Percentiles rank a stretch among this genome's conserved stretches.
These are phyloP conservation scores for Thymus mandschuricus DNA, from an alignment of 257 asterid genomes.

Conservation along the genomic window DNA sequence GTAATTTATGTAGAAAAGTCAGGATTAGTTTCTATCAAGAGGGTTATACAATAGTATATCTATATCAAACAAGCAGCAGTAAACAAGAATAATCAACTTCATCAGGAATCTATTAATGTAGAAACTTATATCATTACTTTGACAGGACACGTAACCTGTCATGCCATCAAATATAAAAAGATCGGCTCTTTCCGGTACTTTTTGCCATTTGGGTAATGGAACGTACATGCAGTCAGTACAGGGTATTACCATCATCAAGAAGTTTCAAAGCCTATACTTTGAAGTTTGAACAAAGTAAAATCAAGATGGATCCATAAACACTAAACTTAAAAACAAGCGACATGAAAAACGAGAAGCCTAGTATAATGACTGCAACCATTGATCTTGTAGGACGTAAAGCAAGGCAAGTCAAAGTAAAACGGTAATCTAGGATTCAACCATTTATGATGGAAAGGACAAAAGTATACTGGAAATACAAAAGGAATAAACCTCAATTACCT, in stretches of 20 bases:
- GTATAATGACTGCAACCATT: background rate
- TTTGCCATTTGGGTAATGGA: background rate
- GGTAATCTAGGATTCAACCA: background rate
- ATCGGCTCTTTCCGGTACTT: background rate
- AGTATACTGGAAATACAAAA: background rate
- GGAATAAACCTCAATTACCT: conserved; percentile 51
- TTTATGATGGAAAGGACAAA: conserved; percentile 5
- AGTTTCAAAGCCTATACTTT: background rate
- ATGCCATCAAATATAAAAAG: background rate
- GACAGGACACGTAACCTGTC: background rate
- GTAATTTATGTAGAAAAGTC: conserved; percentile 30
- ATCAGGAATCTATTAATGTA: background rate
- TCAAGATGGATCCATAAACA: conserved; percentile 10
- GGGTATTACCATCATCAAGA: background rate
- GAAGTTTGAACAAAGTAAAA: conserved; percentile 14
- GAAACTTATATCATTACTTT: background rate
- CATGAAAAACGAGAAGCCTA: background rate
- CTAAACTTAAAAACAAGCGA: conserved; percentile 9
- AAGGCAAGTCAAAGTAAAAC: background rate
- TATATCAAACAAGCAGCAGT: conserved; percentile 17
- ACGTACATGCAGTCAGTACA: background rate
- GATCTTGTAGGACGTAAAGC: background rate
- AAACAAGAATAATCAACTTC: background rate
- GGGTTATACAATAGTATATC: background rate
- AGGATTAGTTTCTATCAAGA: conserved; percentile 16